These are phyloP conservation scores for Auricularia sp. DNA, from an alignment of 768 basidiomycete genomes.

Conservation along the genomic window DNA sequence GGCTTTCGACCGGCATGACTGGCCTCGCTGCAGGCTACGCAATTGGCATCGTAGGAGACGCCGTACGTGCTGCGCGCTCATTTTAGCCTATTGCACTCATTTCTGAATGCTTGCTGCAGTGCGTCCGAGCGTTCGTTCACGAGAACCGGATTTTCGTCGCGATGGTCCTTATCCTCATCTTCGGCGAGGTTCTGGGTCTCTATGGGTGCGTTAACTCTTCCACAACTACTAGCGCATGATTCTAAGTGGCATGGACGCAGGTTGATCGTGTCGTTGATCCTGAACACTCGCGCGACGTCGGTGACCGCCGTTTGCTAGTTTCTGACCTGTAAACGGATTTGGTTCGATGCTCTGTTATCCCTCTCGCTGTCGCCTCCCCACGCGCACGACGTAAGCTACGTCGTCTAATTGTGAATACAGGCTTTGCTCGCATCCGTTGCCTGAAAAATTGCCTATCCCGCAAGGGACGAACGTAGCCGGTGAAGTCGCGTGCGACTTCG, in stretches of 20 bases:
- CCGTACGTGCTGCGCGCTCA: constrained; percentile 41
- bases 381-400: too few species aligned
- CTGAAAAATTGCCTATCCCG: too few species aligned
- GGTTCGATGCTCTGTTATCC: too few species aligned
- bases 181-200: constrained; percentile 81
- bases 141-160: constrained; percentile 87
- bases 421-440: too few species aligned
- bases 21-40: constrained; percentile 91
- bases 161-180: constrained; percentile 95
- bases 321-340: too few species aligned
- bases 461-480: too few species aligned
- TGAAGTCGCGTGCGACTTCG: too few species aligned
- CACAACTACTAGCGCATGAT: background rate
- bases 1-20: constrained; percentile 82
- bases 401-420: too few species aligned
- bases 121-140: constrained; percentile 82
- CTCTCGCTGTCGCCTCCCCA: too few species aligned
- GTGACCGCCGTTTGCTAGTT: too few species aligned
- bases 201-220: constrained; percentile 50
- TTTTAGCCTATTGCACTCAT: background rate
- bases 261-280: background rate
- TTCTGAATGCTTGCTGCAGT: constrained; percentile 33
- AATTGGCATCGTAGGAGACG: constrained; percentile 88
- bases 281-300: background rate
- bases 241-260: constrained; percentile 5